These are phyloP conservation scores for Schizophyllum commune DNA, from an alignment of 1,284 basidiomycete species.

Conservation along the genomic window DNA sequence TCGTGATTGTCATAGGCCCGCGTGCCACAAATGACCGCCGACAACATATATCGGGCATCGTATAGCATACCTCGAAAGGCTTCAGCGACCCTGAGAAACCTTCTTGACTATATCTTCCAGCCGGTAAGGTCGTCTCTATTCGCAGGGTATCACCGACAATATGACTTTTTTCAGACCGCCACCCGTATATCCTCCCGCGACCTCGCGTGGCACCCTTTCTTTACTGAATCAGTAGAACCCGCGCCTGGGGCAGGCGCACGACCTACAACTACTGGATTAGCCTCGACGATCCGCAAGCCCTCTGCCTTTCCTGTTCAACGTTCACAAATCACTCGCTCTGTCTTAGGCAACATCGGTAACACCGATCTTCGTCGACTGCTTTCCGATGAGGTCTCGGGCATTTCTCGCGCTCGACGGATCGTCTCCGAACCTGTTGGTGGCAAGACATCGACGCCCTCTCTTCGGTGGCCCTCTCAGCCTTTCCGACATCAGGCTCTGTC, in stretches of 20 bases:
- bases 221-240: not conserved
- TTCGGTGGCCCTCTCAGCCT: not conserved
- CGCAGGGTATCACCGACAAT: not conserved
- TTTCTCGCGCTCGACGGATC: conserved; percentile 12
- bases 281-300: not conserved
- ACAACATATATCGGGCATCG: conserved; percentile 13
- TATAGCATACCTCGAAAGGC: conserved; percentile 15
- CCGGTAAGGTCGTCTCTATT: conserved; percentile 14
- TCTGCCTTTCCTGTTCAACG: not conserved
- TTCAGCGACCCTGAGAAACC: conserved; percentile 14
- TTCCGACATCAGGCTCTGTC: not conserved
- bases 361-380: conserved; percentile 11
- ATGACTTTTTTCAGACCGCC: not conserved
- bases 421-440: not conserved
- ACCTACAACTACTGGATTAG: not conserved
- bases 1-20: not conserved
- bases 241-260: not conserved
- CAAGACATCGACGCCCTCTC: too few species aligned
- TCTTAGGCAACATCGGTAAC: conserved; percentile 15
- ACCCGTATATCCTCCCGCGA: not conserved
- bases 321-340: not conserved
- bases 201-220: not conserved
- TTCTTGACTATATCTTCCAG: conserved; percentile 20
- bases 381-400: conserved; percentile 5
- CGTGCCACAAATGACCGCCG: conserved; percentile 3